A percentile compares a stretch with the other conserved stretches of the same genome.
phyloP scores from a whole-genome alignment of 139 green algal genomes.

The Coccomyxa sp. region DNA sequence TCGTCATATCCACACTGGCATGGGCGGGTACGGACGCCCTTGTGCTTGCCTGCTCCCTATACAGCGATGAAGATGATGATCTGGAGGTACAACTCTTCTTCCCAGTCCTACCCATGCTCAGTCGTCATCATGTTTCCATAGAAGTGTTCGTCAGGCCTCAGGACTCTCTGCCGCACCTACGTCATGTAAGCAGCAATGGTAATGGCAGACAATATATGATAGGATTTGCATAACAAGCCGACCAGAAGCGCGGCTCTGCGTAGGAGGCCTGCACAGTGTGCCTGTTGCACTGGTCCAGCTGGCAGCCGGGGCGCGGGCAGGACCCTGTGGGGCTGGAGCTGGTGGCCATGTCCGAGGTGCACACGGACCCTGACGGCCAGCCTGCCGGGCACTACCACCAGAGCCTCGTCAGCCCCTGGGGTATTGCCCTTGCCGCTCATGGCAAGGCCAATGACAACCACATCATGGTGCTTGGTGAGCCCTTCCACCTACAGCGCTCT shows the following conservation, averaged over 20 bases:
- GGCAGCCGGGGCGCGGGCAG: not conserved
- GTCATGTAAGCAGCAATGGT: no score
- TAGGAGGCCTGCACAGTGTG: slow-evolving; percentile 11
- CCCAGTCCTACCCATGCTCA: no score
- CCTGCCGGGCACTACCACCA: slow-evolving; percentile 26
- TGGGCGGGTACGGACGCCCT: no score
- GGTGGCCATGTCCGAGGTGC: not conserved
- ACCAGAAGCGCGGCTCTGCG: not conserved
- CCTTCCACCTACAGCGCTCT: not conserved
- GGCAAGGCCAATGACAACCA: slow-evolving; percentile 53
- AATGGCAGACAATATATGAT: no score
- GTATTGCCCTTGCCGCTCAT: slow-evolving; percentile 31
- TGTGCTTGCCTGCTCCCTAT: no score
- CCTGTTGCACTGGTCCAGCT: slow-evolving; percentile 19
- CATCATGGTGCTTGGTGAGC: slow-evolving; percentile 29
- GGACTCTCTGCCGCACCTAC: no score
- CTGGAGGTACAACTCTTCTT: no score
- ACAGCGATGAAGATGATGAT: no score
- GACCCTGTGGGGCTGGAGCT: slow-evolving; percentile 3
- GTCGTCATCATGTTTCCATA: no score
- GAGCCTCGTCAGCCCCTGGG: slow-evolving; percentile 27
- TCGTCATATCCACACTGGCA: no score
- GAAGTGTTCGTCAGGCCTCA: no score
- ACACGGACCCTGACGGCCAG: not conserved
- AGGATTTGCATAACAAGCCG: no score